Percentiles rank a stretch among this genome's conserved stretches.
Evolutionary conservation across 352 stramenopile genomes (phyloP).

Genomic region (Phytophthora agathidicida): DNA sequence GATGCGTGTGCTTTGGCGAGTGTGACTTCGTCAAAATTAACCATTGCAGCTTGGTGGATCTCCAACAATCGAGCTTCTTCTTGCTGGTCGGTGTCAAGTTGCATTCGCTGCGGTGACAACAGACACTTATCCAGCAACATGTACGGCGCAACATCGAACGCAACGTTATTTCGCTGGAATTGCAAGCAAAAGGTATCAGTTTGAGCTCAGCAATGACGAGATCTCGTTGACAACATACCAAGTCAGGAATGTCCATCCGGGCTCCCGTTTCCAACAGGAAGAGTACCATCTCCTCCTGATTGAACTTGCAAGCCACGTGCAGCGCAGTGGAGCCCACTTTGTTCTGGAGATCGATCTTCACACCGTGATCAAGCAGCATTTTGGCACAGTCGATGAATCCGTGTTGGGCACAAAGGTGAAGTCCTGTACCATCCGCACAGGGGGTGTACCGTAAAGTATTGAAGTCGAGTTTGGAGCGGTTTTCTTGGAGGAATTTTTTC

Average conservation of each 20-base stretch:
- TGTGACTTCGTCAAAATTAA: constrained; percentile 20
- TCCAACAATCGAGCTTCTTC: constrained; percentile 25
- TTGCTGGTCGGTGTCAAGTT: constrained; percentile 18
- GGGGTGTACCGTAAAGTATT: constrained; percentile 41
- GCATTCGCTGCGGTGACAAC: constrained; percentile 34
- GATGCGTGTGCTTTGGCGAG: constrained; percentile 22
- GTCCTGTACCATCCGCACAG: constrained; percentile 45
- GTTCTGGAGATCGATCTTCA: constrained; percentile 48
- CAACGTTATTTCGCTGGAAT: constrained; percentile 41
- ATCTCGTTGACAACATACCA: constrained; percentile 24
- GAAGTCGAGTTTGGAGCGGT: constrained; percentile 49
- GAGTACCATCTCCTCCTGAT: constrained; percentile 35
- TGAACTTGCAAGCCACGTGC: constrained; percentile 64
- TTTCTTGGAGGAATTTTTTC: constrained; percentile 45
- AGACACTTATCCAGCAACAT: constrained; percentile 47
- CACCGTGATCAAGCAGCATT: constrained; percentile 43
- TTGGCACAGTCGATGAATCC: constrained; percentile 45
- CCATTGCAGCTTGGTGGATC: constrained; percentile 14
- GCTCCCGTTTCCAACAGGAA: constrained; percentile 46
- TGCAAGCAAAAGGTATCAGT: constrained; percentile 4
- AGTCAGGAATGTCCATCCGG: constrained; percentile 54
- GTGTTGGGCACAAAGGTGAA: constrained; percentile 68
- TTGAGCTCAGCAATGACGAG: not conserved
- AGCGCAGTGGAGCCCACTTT: constrained; percentile 65
- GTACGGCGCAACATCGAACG: constrained; percentile 61